phyloP scores from a whole-genome alignment of 805 yeast genomes.

The Saccharomycopsis vini region DNA sequence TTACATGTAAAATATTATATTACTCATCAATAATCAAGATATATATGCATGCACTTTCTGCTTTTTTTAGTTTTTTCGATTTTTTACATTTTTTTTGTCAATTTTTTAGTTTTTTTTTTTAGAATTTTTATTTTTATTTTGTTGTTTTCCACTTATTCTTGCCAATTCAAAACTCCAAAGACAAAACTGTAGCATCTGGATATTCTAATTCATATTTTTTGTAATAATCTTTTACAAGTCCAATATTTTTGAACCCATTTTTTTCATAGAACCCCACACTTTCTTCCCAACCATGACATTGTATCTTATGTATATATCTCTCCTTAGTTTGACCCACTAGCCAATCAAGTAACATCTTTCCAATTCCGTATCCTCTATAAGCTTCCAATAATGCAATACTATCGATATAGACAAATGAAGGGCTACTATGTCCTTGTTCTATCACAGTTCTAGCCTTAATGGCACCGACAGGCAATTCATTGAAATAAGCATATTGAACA shows the following conservation, averaged over 20 bases:
- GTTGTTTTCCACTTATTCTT: no score
- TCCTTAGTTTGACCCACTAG: slow-evolving; percentile 45
- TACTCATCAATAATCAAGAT: no score
- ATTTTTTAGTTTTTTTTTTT: no score
- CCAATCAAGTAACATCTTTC: slow-evolving; percentile 46
- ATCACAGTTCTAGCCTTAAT: slow-evolving; percentile 47
- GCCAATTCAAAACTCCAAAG: slow-evolving; percentile 13
- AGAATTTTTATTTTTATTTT: no score
- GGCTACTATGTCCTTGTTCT: slow-evolving; percentile 28
- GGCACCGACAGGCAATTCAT: slow-evolving; percentile 77
- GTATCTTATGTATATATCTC: slow-evolving; percentile 41
- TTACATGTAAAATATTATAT: no score
- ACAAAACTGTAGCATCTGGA: slow-evolving; percentile 40
- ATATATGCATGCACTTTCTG: no score
- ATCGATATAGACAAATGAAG: slow-evolving; percentile 55
- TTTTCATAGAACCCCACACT: slow-evolving; percentile 40
- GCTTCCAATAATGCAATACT: slow-evolving; percentile 57
- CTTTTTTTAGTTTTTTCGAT: no score
- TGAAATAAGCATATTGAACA: slow-evolving; percentile 41
- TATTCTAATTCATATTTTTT: slow-evolving; percentile 33
- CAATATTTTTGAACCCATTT: slow-evolving; percentile 38
- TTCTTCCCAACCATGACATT: slow-evolving; percentile 43
- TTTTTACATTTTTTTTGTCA: no score
- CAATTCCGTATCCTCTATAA: slow-evolving; percentile 57
- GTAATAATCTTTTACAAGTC: slow-evolving; percentile 37